phyloP scores from a whole-genome alignment of 495 filamentous ascomycete genomes.

The Hypoxylon lenormandii region DNA sequence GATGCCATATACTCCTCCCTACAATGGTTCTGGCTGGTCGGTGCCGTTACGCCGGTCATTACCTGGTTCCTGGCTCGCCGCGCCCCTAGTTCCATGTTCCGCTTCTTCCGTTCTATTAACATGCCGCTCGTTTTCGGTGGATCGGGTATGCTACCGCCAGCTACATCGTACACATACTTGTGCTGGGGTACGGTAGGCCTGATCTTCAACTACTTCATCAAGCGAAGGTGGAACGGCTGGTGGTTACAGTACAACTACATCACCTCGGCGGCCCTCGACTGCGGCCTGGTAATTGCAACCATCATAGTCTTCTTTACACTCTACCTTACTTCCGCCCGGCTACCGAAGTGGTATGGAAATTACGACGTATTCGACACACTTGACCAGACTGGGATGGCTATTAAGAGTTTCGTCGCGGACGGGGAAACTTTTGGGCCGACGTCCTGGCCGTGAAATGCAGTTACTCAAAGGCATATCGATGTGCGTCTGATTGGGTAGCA shows the following conservation, averaged over 20 bases:
- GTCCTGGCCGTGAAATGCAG: conserved; percentile 52
- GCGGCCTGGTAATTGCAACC: conserved; percentile 72
- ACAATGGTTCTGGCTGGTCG: conserved; percentile 76
- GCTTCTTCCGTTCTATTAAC: conserved; percentile 67
- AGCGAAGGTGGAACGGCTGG: conserved; percentile 73
- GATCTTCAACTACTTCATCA: conserved; percentile 74
- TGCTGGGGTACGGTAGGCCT: conserved; percentile 76
- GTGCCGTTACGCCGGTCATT: conserved; percentile 68
- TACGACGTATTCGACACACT: conserved; percentile 57
- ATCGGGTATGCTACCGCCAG: conserved; percentile 71
- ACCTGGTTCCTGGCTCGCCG: conserved; percentile 72
- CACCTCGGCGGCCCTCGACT: conserved; percentile 76
- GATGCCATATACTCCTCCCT: conserved; percentile 71
- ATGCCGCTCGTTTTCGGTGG: conserved; percentile 77
- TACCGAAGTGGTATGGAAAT: conserved; percentile 77
- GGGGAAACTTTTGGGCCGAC: conserved; percentile 63
- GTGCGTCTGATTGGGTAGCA: background rate
- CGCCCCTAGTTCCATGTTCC: conserved; percentile 62
- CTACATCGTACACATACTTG: conserved; percentile 74
- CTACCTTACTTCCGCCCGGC: conserved; percentile 62
- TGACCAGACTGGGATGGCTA: conserved; percentile 51
- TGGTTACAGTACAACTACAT: conserved; percentile 85
- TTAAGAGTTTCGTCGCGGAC: conserved; percentile 50
- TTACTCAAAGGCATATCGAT: background rate
- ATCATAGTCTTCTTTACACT: conserved; percentile 79